Percentiles rank a stretch among this genome's conserved stretches.
These are phyloP conservation scores for Gossypium australe DNA, from an alignment of 345 rosid genomes.

Conservation along the genomic window DNA sequence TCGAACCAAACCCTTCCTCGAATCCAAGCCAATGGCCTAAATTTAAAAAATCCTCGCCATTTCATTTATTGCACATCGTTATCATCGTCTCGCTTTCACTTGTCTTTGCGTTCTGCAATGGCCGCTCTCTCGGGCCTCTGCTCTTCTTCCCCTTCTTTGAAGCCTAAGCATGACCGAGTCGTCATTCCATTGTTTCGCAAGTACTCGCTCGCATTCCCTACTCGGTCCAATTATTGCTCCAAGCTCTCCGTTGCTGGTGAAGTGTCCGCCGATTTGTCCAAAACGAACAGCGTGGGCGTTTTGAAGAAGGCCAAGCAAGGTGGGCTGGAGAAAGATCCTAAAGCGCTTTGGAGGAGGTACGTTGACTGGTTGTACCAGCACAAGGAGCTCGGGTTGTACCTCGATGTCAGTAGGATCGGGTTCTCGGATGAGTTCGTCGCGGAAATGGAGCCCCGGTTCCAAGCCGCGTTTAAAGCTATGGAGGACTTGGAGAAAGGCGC, in stretches of 20 bases:
- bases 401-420: slow-evolving; percentile 91
- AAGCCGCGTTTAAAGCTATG: slow-evolving; percentile 70
- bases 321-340: slow-evolving; percentile 63
- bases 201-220: slow-evolving; percentile 36
- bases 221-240: slow-evolving; percentile 26
- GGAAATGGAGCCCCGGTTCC: slow-evolving; percentile 76
- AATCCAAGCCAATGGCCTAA: not conserved
- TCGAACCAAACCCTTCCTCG: not conserved
- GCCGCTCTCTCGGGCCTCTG: slow-evolving; percentile 49
- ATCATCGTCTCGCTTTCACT: slow-evolving; percentile 25
- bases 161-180: slow-evolving; percentile 17
- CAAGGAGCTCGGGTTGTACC: slow-evolving; percentile 74
- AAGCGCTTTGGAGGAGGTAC: slow-evolving; percentile 69
- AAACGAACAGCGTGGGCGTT: not conserved
- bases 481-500: slow-evolving; percentile 85
- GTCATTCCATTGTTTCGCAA: slow-evolving; percentile 22
- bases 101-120: slow-evolving; percentile 28
- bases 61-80: not conserved
- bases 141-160: slow-evolving; percentile 23
- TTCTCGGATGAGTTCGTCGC: slow-evolving; percentile 68
- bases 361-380: slow-evolving; percentile 93
- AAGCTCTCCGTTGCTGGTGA: slow-evolving; percentile 53
- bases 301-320: slow-evolving; percentile 23
- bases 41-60: not conserved
- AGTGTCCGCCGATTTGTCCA: slow-evolving; percentile 39